These are phyloP conservation scores for Clavaria fumosa DNA, from an alignment of 768 basidiomycete species.

Conservation along the genomic window DNA sequence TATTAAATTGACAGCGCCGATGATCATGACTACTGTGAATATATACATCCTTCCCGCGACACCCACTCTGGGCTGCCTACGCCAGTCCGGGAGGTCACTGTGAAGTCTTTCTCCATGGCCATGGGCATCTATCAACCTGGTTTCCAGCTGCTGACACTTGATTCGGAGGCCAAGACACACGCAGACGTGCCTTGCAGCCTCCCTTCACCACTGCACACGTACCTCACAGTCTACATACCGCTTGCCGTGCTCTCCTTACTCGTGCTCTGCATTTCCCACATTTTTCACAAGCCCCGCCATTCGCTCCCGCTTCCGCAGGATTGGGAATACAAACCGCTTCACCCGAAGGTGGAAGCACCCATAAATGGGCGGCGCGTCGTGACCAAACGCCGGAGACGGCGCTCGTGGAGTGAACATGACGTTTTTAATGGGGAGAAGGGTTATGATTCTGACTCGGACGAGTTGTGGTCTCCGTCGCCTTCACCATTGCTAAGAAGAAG, in stretches of 20 bases:
- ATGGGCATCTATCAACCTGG: slow-evolving; percentile 78
- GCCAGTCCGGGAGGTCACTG: slow-evolving; percentile 56
- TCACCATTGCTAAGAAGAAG: too few species aligned
- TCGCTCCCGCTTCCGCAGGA: slow-evolving; percentile 1
- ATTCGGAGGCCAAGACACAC: slow-evolving; percentile 17
- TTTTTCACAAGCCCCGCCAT: slow-evolving; percentile 9
- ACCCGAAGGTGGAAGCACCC: too few species aligned
- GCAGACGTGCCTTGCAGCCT: slow-evolving; percentile 55
- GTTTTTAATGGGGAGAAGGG: too few species aligned
- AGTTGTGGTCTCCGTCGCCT: too few species aligned
- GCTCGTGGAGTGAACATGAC: too few species aligned
- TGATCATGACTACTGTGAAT: slow-evolving; percentile 92
- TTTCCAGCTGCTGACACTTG: slow-evolving; percentile 78
- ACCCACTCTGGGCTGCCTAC: slow-evolving; percentile 12
- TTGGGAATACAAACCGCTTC: too few species aligned
- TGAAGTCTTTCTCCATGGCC: slow-evolving; percentile 83
- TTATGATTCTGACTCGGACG: too few species aligned
- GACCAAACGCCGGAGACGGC: too few species aligned
- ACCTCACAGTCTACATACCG: slow-evolving; percentile 57
- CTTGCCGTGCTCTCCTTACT: slow-evolving; percentile 45
- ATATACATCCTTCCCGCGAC: slow-evolving; percentile 26
- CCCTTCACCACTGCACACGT: slow-evolving; percentile 74
- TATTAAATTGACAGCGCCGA: slow-evolving; percentile 45
- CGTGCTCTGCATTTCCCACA: slow-evolving; percentile 22
- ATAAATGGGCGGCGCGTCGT: too few species aligned